Conservation (phyloP, 164 flowering plant genomes). For the Macadamia tetraphylla region DNA sequence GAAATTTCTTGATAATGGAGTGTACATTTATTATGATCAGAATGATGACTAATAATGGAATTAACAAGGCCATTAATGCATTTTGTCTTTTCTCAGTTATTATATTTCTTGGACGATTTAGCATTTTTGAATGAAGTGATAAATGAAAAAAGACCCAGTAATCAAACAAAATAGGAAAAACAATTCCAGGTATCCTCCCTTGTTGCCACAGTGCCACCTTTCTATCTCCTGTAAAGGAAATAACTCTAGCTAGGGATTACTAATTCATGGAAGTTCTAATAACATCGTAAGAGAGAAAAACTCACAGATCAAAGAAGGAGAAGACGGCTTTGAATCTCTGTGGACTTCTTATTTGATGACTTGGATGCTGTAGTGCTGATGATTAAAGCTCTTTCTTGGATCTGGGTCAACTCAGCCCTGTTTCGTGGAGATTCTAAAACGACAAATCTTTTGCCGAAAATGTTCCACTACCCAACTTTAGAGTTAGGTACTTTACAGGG, state of each 20-base stretch:
- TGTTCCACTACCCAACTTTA: too few relatives aligned
- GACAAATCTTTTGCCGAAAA: too few relatives aligned
- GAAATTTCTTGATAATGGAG: not conserved
- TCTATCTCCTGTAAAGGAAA: not conserved
- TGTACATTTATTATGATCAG: not conserved
- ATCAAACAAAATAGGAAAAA: conserved; percentile 1
- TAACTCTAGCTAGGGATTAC: not conserved
- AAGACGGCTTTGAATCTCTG: not conserved
- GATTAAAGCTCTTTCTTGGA: conserved; percentile 10
- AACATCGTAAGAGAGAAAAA: not conserved
- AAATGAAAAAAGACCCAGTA: not conserved
- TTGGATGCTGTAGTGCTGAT: not conserved
- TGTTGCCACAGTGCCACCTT: not conserved
- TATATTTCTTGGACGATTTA: not conserved
- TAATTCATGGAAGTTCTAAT: too few relatives aligned
- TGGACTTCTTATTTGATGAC: too few relatives aligned
- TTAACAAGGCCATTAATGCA: not conserved
- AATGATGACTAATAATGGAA: not conserved
- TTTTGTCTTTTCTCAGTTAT: not conserved
- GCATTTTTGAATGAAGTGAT: not conserved
- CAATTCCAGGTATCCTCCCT: not conserved
- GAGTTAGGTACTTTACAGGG: too few relatives aligned
- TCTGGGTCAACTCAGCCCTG: conserved; percentile 10
- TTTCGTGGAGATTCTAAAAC: too few relatives aligned
- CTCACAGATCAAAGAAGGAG: conserved; percentile 12